These are phyloP conservation scores for Berberis thunbergii DNA, from an alignment of 164 flowering plant species.

Conservation along the genomic window DNA sequence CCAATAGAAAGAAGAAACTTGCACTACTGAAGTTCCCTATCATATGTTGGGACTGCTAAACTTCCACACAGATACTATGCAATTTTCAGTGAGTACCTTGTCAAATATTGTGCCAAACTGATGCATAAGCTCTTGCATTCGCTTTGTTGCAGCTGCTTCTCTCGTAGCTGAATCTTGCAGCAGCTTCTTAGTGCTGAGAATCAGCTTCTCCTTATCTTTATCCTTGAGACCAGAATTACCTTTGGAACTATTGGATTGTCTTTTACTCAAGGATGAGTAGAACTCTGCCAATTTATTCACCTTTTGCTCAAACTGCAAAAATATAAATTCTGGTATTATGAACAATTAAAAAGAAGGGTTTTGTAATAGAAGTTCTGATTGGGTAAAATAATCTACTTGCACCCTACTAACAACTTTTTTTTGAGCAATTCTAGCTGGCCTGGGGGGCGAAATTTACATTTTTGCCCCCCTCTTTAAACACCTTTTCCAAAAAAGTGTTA, in stretches of 20 bases:
- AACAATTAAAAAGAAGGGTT: background rate
- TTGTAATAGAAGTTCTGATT: background rate
- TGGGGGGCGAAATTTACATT: too few species aligned
- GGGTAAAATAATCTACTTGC: background rate
- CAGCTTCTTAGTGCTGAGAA: slow-evolving; percentile 38
- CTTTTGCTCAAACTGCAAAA: slow-evolving; percentile 63
- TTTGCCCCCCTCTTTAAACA: too few species aligned
- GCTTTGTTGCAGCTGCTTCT: slow-evolving; percentile 60
- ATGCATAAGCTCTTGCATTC: slow-evolving; percentile 90
- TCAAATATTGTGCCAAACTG: slow-evolving; percentile 63
- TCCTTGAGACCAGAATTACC: slow-evolving; percentile 47
- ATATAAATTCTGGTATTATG: background rate
- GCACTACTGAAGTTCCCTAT: too few species aligned
- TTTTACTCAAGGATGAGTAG: slow-evolving; percentile 37
- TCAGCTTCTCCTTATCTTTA: slow-evolving; percentile 48
- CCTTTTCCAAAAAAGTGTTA: too few species aligned
- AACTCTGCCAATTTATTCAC: slow-evolving; percentile 61
- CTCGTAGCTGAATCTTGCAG: slow-evolving; percentile 53
- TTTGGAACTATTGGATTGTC: slow-evolving; percentile 38
- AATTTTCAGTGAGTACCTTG: slow-evolving; percentile 27
- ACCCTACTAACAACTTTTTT: too few species aligned
- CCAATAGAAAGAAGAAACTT: too few species aligned
- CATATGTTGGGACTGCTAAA: too few species aligned
- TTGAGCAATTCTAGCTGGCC: too few species aligned
- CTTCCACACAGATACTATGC: too few species aligned